Evolutionary conservation across 257 asterid genomes (phyloP), one percentile per base, ranked within the genome.

Genomic region (Thymus mandschuricus): DNA sequence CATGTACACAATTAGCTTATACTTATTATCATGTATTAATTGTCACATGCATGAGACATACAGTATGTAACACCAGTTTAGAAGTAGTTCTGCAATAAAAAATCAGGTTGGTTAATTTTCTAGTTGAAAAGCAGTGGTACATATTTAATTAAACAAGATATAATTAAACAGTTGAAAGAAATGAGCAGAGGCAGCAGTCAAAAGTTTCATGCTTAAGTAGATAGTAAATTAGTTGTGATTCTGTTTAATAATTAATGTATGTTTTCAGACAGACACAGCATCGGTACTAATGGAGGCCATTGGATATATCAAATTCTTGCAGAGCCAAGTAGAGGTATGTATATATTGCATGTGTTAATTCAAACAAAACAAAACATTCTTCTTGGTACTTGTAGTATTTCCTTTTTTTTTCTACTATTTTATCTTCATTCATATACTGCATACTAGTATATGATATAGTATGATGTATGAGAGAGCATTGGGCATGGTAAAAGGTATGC

Each of bases 281-380:
- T 89, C 98, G 67, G 98, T 92, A 77, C 88, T 92, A 21, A 89
- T 92, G 98, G 97, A 90, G 86, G 96, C 98, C 81, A 89, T 88
- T 68, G 98, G 98, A 61, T 92, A 90, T 51, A 92, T 92, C 87
- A 92, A 92, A 86, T 92, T 92, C 82, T 88, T 92, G 66, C 97
- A 92, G 61, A 76, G 35, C 76, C 97, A 90, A 88, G 96, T 92
- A 41, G 97, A 92, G 97, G 98, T 89, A 38, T 7, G 21, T 21
- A 21, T 21, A 21, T 38, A 83, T 62, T 50, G 1, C 66, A 35
- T 35, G 33, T 68, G 67, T 64, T 56, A 49, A 13, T 73, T 15
- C 56, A 50, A 70, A 55, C 57, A 66, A 21, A 21, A 21, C 21
- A 21, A 21, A 67, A 80, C 82, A 78, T 82, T 87, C 84, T 81